Conservation (phyloP, 1,284 basidiomycete species). For the Leccinum laetum region DNA sequence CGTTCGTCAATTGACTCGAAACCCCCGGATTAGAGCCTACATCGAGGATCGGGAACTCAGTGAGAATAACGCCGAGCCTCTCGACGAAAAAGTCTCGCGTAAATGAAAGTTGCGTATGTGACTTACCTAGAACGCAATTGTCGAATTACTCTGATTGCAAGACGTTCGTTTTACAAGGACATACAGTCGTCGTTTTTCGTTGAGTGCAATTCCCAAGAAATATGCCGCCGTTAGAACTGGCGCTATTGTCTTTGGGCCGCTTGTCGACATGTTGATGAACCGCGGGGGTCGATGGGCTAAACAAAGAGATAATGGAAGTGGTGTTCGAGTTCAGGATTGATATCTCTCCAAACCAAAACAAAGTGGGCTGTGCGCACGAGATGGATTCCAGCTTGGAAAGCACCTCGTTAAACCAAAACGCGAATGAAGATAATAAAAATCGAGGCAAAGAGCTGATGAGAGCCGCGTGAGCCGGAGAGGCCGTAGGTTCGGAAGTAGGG, state of each 20-base stretch:
- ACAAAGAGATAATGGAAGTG: slow-evolving; percentile 4
- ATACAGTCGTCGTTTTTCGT: slow-evolving; percentile 94
- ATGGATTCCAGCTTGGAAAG: slow-evolving; percentile 5
- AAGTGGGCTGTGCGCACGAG: slow-evolving; percentile 3
- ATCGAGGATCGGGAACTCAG: slow-evolving; percentile 95
- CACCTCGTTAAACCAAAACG: slow-evolving; percentile 9
- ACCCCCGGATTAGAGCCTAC: slow-evolving; percentile 44
- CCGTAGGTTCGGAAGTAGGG: neutral
- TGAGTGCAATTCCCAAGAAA: too few relatives aligned
- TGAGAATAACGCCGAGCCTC: slow-evolving; percentile 91
- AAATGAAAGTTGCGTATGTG: slow-evolving; percentile 96
- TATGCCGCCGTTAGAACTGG: too few relatives aligned
- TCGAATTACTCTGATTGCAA: slow-evolving; percentile 2
- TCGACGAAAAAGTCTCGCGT: slow-evolving; percentile 98
- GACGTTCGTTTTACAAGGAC: slow-evolving; percentile 3
- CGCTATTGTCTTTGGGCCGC: slow-evolving; percentile 66
- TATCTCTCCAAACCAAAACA: slow-evolving; percentile 12
- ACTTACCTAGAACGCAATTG: slow-evolving; percentile 59
- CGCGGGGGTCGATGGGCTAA: neutral
- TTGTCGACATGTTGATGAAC: slow-evolving; percentile 68
- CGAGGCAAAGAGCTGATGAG: neutral
- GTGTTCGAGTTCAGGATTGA: neutral
- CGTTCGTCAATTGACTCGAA: neutral
- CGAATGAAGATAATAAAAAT: neutral
- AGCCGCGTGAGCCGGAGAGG: neutral